Conservation (phyloP, 768 basidiomycete genomes). For the Boletus sp. region DNA sequence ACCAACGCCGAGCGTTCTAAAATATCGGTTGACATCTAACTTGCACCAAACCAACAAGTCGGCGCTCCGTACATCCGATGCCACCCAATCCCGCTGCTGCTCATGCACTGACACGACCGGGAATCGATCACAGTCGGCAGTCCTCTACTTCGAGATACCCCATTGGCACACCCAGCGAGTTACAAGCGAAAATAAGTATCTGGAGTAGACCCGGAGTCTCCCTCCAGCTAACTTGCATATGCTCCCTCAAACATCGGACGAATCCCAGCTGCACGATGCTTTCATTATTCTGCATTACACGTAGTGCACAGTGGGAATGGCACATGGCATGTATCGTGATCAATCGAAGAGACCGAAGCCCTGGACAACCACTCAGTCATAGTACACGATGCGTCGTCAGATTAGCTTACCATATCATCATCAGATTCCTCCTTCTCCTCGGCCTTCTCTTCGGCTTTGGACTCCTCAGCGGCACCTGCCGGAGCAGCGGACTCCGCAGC, state of each 20-base stretch:
- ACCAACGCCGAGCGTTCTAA: not conserved
- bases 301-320: constrained; percentile 5
- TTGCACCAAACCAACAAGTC: not conserved
- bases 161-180: not conserved
- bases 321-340: constrained; percentile 21
- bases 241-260: not conserved
- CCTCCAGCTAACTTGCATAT: not conserved
- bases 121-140: not conserved
- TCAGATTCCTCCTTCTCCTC: constrained; percentile 87
- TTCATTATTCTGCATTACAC: constrained; percentile 25
- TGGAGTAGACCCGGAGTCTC: too few species aligned
- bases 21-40: not conserved
- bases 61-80: constrained; percentile 6
- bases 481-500: constrained; percentile 50
- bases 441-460: constrained; percentile 67
- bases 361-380: constrained; percentile 36
- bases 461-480: constrained; percentile 57
- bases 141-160: constrained; percentile 10
- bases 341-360: constrained; percentile 95
- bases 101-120: too few species aligned
- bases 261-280: constrained; percentile 9
- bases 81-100: not conserved
- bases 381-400: not conserved
- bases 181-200: not conserved
- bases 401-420: constrained; percentile 74